phyloP scores from a whole-genome alignment of 306 rosid genomes.

The cucumber (Cucumis sativus) region DNA sequence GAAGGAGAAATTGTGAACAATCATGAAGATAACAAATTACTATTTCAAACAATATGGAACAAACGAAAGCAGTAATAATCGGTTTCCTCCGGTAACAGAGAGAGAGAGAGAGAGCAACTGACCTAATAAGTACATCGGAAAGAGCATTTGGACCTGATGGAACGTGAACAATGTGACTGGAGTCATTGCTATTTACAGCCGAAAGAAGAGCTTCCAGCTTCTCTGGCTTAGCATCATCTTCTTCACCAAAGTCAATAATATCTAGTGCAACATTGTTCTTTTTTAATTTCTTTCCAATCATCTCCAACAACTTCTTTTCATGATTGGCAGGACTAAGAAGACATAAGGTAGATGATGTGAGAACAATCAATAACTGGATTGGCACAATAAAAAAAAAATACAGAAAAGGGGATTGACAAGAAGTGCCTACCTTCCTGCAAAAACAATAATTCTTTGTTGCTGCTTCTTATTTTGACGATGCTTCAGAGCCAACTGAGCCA shows the following conservation, averaged over 20 bases:
- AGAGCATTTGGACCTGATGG: conserved; percentile 46
- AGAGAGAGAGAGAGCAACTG: background rate
- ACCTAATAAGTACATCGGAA: conserved; percentile 63
- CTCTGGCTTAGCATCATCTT: conserved; percentile 73
- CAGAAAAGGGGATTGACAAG: background rate
- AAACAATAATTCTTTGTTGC: conserved; percentile 89
- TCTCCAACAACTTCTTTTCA: conserved; percentile 68
- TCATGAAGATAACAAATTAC: background rate
- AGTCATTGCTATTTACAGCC: conserved; percentile 70
- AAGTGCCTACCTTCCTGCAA: conserved; percentile 68
- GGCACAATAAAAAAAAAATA: background rate
- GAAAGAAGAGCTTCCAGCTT: conserved; percentile 74
- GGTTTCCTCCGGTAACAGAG: background rate
- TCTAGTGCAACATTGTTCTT: conserved; percentile 91
- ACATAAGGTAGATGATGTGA: background rate
- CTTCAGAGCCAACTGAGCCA: conserved; percentile 94
- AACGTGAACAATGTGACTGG: conserved; percentile 57
- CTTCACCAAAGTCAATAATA: conserved; percentile 81
- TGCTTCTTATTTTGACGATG: conserved; percentile 97
- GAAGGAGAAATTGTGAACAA: background rate
- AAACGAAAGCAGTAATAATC: background rate
- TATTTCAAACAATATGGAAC: background rate
- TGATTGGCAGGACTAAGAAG: conserved; percentile 48
- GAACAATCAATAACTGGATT: background rate
- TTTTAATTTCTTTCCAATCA: conserved; percentile 76